Conservation (phyloP, 495 filamentous ascomycete genomes). For the Annulohypoxylon stygium region DNA sequence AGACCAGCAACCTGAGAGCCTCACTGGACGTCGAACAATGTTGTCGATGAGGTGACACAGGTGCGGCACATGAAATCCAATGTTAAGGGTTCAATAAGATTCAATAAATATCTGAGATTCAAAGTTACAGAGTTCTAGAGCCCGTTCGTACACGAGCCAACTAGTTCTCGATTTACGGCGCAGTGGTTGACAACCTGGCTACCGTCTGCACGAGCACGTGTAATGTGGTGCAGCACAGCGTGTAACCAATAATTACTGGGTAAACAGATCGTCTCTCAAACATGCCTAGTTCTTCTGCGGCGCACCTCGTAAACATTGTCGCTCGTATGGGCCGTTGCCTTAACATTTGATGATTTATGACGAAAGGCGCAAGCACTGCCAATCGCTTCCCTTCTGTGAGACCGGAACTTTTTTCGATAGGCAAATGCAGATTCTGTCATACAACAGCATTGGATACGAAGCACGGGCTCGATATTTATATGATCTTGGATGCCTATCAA, state of each 20-base stretch:
- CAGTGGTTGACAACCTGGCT: constrained; percentile 25
- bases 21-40: constrained; percentile 28
- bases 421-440: constrained; percentile 38
- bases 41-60: constrained; percentile 31
- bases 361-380: constrained; percentile 28
- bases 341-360: constrained; percentile 38
- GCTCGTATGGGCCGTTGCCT: constrained; percentile 40
- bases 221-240: constrained; percentile 47
- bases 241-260: constrained; percentile 40
- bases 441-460: constrained; percentile 44
- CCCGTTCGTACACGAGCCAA: constrained; percentile 27
- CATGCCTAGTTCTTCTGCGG: constrained; percentile 15
- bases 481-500: neutral
- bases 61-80: constrained; percentile 25
- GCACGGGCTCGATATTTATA: constrained; percentile 25
- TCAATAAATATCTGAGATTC: constrained; percentile 24
- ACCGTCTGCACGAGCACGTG: constrained; percentile 33
- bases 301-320: constrained; percentile 42
- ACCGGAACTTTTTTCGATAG: constrained; percentile 37
- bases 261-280: constrained; percentile 22
- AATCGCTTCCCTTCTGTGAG: constrained; percentile 37
- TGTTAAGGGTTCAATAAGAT: constrained; percentile 24
- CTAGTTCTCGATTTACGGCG: constrained; percentile 25
- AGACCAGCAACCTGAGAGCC: constrained; percentile 34
- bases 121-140: constrained; percentile 3